Evolutionary conservation across 208 protist genomes (phyloP).

Genomic region (Acanthamoeba royreba): DNA sequence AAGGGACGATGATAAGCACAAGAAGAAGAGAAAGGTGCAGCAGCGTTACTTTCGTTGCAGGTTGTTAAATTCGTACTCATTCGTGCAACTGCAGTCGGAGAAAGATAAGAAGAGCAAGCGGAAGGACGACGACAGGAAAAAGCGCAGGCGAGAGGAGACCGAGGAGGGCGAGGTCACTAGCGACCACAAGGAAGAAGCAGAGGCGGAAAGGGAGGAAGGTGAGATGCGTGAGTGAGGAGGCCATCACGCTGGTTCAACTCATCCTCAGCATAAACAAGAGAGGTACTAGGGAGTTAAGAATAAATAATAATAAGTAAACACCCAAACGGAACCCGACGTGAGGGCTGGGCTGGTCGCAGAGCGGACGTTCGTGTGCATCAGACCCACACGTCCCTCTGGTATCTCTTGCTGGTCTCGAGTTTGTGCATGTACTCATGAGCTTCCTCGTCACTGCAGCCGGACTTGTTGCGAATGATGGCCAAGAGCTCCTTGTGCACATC

Average conservation of each 20-base stretch:
- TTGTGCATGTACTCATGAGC: background rate
- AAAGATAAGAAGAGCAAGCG: background rate
- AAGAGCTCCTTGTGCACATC: conserved; percentile 60
- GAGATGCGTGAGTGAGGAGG: background rate
- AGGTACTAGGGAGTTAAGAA: too few relatives aligned
- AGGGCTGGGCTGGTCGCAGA: too few relatives aligned
- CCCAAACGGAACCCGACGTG: too few relatives aligned
- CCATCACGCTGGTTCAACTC: too few relatives aligned
- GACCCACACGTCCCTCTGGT: conserved; percentile 41
- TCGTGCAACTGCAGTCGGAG: background rate
- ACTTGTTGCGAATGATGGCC: conserved; percentile 39
- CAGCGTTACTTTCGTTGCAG: background rate
- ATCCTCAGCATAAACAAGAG: too few relatives aligned
- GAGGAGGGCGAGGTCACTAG: background rate
- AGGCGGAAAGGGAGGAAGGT: background rate
- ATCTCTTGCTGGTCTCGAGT: background rate
- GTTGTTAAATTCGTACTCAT: background rate
- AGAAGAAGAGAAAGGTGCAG: background rate
- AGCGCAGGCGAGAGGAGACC: background rate
- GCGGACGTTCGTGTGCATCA: too few relatives aligned
- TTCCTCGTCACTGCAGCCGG: background rate
- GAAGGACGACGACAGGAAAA: background rate
- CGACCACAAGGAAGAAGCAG: background rate
- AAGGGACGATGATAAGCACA: background rate
- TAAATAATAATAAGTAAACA: too few relatives aligned